Evolutionary conservation across 805 yeast genomes (phyloP), one percentile per base, ranked within the genome.

Genomic region (Barnettozyma pratensis): DNA sequence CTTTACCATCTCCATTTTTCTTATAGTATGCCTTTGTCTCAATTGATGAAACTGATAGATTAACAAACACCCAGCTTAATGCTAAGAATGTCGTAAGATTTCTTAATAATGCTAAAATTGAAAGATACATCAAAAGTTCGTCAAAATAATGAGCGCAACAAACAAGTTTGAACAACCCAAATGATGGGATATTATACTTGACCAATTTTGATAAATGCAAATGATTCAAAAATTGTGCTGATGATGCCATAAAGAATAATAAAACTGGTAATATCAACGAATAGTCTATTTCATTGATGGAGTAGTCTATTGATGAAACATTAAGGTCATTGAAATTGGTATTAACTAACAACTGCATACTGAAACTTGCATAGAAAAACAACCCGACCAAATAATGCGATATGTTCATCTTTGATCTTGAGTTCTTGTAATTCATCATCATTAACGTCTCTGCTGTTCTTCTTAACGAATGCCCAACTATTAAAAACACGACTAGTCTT

Each of bases 71-170:
- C 67, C 72, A 71, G 4, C 61, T 48, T 45, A 58, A 49, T 34
- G 42, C 57, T 25, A 41, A 52, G 47, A 37, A 52, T 45, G 58
- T 55, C 32, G 57, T 56, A 10, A 38, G 32, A 36, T 57, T 60
- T 32, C 45, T 44, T 8, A 58, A n/a, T 8, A 54, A 49, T 42
- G 51, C 51, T 49, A 31, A 56, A 8, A 70, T 54, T 1, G 75
- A 58, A 0, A 68, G 41, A 55, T 86, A 86, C 3, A 86, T 73
- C 35, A 75, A 29, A 6, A 82, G 67, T 59, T 86, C 95, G 61
- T 83, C 84, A 19, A 81, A 66, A 56, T 85, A 86, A 62, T 86
- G 95, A 0, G 92, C 85, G 54, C 84, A 78, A 14, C 80, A 69
- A 2, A 76, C 69, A n/a, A 61, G 62, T 39, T 63, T 62, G 60